Evolutionary conservation across 2,329 filamentous ascomycete genomes (phyloP), one percentile per base, ranked within the genome.

Genomic region (Parastagonospora avenae): DNA sequence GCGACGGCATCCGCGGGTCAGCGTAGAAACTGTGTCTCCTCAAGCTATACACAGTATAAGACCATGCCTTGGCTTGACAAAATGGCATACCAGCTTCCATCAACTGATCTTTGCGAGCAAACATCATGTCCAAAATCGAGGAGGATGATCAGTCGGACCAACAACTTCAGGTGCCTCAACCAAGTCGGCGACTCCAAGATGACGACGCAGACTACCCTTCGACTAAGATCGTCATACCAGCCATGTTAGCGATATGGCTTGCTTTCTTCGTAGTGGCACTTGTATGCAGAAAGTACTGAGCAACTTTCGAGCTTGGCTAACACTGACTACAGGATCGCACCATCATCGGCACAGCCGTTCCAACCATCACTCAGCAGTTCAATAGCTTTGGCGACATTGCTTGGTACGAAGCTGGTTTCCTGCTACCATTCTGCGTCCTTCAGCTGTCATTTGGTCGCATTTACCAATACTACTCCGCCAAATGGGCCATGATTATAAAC

Each of bases 381-480:
- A 48, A 55, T 15, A 44, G 38, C 12, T 46, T 63, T 10, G 42
- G 40, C 14, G 57, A 63, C 16, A 54, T 63, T 7, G 55, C 52
- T n/a, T 63, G 57, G 60, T 63, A 63, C 27, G 57, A 50, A 29
- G 43, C 32, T 8, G 50, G 73, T 3, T 80, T 75, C 59, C 69
- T 77, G 54, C 63, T 80, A 33, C 76, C 75, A 1, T 54, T 68
- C 9, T 71, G 67, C 28, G 65, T 69, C 9, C 76, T 80, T 42
- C 77, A 80, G 48, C 72, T 77, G 2, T 67, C 74, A 0, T 74
- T 74, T 52, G 80, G 80, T 1, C 75, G 76, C 42, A 57, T 74
- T 2, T 81, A 78, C 63, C 77, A 72, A 27, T 79, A 74, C 60
- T 76, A 74, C 52, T 59, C 68, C 2, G 60, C 70, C 4, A 77